phyloP scores from a whole-genome alignment of 2,329 filamentous ascomycete genomes.

The Raffaelea albimanens region DNA sequence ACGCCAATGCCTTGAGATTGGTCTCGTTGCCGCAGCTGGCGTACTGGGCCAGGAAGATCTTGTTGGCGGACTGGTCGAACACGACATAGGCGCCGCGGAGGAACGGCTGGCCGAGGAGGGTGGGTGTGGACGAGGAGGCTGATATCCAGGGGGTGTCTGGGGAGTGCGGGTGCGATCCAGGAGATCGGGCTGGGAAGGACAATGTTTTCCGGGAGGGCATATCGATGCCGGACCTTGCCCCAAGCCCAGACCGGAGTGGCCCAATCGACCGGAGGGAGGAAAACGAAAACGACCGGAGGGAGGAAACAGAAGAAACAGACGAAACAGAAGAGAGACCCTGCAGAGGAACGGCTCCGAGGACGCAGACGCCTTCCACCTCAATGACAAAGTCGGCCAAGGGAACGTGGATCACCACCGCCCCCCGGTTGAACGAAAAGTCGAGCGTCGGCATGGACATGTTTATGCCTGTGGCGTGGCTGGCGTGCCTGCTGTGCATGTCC shows the following conservation, averaged over 20 bases:
- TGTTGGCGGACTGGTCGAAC: slow-evolving; percentile 22
- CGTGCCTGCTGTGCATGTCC: slow-evolving; percentile 13
- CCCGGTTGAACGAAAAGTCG: slow-evolving; percentile 37
- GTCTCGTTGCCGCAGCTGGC: slow-evolving; percentile 17
- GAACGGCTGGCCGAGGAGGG: slow-evolving; percentile 22
- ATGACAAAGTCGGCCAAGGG: slow-evolving; percentile 41
- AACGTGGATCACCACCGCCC: slow-evolving; percentile 21
- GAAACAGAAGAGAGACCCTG: slow-evolving; percentile 12
- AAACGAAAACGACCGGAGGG: too few species aligned
- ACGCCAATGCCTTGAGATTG: slow-evolving; percentile 3
- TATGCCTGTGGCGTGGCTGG: slow-evolving; percentile 13
- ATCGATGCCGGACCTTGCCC: too few species aligned
- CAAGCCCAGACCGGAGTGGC: too few species aligned
- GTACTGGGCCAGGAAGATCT: slow-evolving; percentile 21
- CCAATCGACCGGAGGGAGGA: too few species aligned
- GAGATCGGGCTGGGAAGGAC: too few species aligned
- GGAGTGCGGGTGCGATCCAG: too few species aligned
- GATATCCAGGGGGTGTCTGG: too few species aligned
- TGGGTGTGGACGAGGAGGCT: not conserved
- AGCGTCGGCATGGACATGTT: slow-evolving; percentile 31
- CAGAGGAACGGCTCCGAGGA: slow-evolving; percentile 24
- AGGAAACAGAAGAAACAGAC: too few species aligned
- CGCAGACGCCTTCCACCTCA: slow-evolving; percentile 20
- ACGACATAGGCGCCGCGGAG: slow-evolving; percentile 22
- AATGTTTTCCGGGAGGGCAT: too few species aligned